A percentile compares a stretch with the other conserved stretches of the same genome.
phyloP scores from a whole-genome alignment of 2,329 filamentous ascomycete species.

The Trichophyton mentagrophytes region DNA sequence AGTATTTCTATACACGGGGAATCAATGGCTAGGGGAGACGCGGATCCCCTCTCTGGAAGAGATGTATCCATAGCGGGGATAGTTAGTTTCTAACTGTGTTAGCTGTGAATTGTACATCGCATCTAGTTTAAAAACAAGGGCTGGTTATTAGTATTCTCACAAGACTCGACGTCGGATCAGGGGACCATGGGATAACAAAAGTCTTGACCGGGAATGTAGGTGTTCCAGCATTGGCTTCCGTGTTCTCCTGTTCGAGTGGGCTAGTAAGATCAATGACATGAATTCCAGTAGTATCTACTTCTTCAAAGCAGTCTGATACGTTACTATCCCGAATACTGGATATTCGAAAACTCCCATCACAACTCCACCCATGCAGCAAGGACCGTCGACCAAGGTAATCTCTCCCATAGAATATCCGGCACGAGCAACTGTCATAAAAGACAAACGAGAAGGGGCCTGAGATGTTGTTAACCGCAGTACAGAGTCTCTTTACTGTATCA shows the following conservation, averaged over 20 bases:
- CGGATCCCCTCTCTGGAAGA: conserved; percentile 21
- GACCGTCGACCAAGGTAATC: conserved; percentile 82
- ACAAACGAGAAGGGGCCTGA: conserved; percentile 84
- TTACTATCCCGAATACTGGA: conserved; percentile 56
- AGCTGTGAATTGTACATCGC: not conserved
- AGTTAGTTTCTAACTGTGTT: conserved; percentile 14
- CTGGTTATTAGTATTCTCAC: conserved; percentile 2
- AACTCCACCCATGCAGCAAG: conserved; percentile 46
- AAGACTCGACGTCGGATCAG: not conserved
- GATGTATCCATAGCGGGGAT: conserved; percentile 35
- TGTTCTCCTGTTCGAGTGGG: not conserved
- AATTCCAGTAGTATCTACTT: conserved; percentile 75
- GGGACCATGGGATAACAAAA: not conserved
- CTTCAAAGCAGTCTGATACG: conserved; percentile 47
- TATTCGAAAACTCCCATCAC: conserved; percentile 44
- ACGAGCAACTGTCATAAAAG: conserved; percentile 55
- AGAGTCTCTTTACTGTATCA: conserved; percentile 20
- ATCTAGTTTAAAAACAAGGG: not conserved
- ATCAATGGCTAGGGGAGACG: conserved; percentile 22
- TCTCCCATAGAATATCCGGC: conserved; percentile 64
- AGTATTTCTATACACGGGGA: conserved; percentile 44
- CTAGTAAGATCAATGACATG: conserved; percentile 50
- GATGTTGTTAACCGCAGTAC: conserved; percentile 45
- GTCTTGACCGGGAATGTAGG: not conserved
- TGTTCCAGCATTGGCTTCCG: not conserved